Evolutionary conservation across 192 early-diverging fungal species (phyloP).

Genomic region (Linnemannia exigua): DNA sequence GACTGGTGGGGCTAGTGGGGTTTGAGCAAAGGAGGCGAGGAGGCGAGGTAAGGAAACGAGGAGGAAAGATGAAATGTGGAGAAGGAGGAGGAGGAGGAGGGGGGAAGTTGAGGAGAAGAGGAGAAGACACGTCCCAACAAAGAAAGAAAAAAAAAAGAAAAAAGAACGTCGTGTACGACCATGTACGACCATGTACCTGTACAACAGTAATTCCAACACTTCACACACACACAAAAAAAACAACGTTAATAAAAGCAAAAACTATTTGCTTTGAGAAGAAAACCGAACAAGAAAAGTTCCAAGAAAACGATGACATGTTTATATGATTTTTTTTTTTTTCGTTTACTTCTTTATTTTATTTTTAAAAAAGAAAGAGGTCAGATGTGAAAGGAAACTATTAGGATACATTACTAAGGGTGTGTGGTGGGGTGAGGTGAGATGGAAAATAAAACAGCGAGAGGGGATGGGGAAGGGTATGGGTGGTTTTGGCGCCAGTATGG

Average conservation of each 20-base stretch:
- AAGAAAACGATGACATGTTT: neutral
- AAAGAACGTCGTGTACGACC: neutral
- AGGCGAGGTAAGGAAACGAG: no score
- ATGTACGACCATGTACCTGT: neutral
- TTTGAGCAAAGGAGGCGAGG: no score
- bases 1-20: neutral
- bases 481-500: no score
- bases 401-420: conserved; percentile 6
- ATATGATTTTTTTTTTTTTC: neutral
- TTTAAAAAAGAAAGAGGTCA: no score
- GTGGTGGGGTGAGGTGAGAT: neutral
- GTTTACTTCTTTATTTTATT: no score
- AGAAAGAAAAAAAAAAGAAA: neutral
- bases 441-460: neutral
- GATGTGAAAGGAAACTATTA: neutral
- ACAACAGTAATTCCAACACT: conserved; percentile 1
- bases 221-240: no score
- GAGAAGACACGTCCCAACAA: neutral
- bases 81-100: neutral
- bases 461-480: no score
- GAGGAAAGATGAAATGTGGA: neutral
- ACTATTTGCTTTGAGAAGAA: neutral
- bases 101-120: neutral
- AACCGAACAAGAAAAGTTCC: neutral
- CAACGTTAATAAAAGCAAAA: neutral